Percentiles rank a stretch among this genome's conserved stretches.
Conservation (phyloP, 2,329 filamentous ascomycete species). For the Sporothrix euskadiensis region DNA sequence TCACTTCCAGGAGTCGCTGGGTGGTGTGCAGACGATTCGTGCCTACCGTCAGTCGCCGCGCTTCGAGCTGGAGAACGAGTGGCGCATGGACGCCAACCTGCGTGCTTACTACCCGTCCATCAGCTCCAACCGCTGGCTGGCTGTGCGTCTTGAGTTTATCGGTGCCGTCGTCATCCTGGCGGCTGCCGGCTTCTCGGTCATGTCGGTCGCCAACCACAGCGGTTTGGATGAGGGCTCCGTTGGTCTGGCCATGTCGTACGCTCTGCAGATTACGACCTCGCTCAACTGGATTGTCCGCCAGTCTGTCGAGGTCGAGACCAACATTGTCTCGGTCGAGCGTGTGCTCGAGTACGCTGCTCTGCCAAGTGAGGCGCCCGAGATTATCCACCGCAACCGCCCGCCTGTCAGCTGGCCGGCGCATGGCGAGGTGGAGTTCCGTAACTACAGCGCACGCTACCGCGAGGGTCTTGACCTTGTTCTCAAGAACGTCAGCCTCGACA, state of each 20-base stretch:
- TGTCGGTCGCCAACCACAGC: slow-evolving; percentile 71
- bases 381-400: slow-evolving; percentile 83
- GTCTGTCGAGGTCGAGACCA: slow-evolving; percentile 99
- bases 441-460: slow-evolving; percentile 92
- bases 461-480: slow-evolving; percentile 86
- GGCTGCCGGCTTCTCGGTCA: slow-evolving; percentile 77
- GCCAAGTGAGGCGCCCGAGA: slow-evolving; percentile 91
- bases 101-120: slow-evolving; percentile 95
- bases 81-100: slow-evolving; percentile 92
- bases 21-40: slow-evolving; percentile 90
- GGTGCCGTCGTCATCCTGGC: slow-evolving; percentile 90
- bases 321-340: slow-evolving; percentile 97
- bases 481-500: slow-evolving; percentile 87
- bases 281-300: slow-evolving; percentile 99
- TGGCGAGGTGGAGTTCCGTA: slow-evolving; percentile 84
- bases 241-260: slow-evolving; percentile 95
- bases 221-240: slow-evolving; percentile 71
- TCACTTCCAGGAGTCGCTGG: slow-evolving; percentile 96
- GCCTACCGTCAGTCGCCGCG: slow-evolving; percentile 87
- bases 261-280: slow-evolving; percentile 92
- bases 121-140: slow-evolving; percentile 91
- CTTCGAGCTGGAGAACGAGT: slow-evolving; percentile 93
- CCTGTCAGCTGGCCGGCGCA: slow-evolving; percentile 88
- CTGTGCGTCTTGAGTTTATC: slow-evolving; percentile 91
- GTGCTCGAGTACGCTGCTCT: slow-evolving; percentile 92